Evolutionary conservation across 2,329 filamentous ascomycete species (phyloP).

Genomic region (Fusarium agapanthi): DNA sequence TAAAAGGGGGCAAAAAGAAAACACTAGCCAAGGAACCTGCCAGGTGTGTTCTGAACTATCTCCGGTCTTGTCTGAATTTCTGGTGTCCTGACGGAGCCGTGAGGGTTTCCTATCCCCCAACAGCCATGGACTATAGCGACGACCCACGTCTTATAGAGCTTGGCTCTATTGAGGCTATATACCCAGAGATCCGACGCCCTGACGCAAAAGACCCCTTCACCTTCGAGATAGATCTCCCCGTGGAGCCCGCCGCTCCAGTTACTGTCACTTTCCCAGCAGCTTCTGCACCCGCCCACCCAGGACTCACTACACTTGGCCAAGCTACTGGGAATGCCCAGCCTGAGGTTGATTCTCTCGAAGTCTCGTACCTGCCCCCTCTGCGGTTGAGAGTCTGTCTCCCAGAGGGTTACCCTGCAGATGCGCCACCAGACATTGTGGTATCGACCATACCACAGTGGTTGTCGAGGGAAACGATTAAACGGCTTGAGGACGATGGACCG

Average conservation of each 20-base stretch:
- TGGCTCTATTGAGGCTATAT: constrained; percentile 69
- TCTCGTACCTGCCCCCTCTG: constrained; percentile 67
- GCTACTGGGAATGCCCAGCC: constrained; percentile 23
- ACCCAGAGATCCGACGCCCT: constrained; percentile 66
- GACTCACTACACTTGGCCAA: constrained; percentile 6
- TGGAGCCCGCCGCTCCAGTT: constrained; percentile 63
- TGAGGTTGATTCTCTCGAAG: constrained; percentile 56
- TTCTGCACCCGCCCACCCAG: constrained; percentile 36
- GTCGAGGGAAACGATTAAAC: constrained; percentile 54
- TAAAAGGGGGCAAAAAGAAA: background rate
- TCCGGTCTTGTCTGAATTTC: background rate
- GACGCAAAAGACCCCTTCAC: constrained; percentile 54
- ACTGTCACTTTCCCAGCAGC: constrained; percentile 66
- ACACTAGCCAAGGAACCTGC: background rate
- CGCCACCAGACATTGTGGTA: constrained; percentile 60
- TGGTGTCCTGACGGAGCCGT: background rate
- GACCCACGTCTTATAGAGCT: constrained; percentile 68
- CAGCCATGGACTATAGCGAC: constrained; percentile 53
- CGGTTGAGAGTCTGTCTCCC: constrained; percentile 64
- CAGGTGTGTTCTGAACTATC: background rate
- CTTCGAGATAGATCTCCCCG: constrained; percentile 66
- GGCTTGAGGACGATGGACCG: constrained; percentile 59
- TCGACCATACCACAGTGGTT: constrained; percentile 68
- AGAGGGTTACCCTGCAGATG: constrained; percentile 63
- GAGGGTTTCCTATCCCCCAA: background rate